Evolutionary conservation across 768 basidiomycete genomes (phyloP).

Genomic region (Russula griseocarnosa): DNA sequence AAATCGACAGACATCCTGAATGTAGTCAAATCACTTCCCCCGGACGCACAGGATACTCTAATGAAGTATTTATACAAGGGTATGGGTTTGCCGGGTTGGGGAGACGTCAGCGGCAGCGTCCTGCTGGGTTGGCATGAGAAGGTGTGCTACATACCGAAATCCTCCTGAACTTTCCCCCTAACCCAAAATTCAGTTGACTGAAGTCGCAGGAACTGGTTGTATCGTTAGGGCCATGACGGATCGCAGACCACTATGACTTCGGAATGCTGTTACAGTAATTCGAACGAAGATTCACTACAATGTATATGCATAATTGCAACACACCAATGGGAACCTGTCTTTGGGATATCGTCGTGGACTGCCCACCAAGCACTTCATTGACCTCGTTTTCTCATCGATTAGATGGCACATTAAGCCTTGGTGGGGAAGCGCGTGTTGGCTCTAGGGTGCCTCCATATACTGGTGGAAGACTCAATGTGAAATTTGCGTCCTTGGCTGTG

Average conservation of each 20-base stretch:
- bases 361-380: constrained; percentile 2
- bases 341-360: not conserved
- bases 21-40: constrained; percentile 67
- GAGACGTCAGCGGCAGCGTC: constrained; percentile 62
- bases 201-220: constrained; percentile 89
- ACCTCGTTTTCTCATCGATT: not conserved
- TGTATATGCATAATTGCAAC: constrained; percentile 14
- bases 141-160: constrained; percentile 47
- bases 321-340: constrained; percentile 2
- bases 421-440: not conserved
- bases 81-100: constrained; percentile 65
- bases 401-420: not conserved
- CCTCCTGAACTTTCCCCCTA: constrained; percentile 4
- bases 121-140: constrained; percentile 94
- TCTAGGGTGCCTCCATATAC: not conserved
- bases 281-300: constrained; percentile 17
- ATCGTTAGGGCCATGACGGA: constrained; percentile 87
- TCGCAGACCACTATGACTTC: constrained; percentile 49
- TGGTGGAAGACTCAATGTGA: constrained; percentile 4
- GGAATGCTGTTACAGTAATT: constrained; percentile 12
- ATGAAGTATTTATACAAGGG: constrained; percentile 99
- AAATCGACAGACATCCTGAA: constrained; percentile 81
- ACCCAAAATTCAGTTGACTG: constrained; percentile 62
- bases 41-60: constrained; percentile 78
- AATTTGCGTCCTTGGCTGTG: constrained; percentile 19